These are phyloP conservation scores for Erodium maritimum DNA, from an alignment of 345 rosid genomes.

Conservation along the genomic window DNA sequence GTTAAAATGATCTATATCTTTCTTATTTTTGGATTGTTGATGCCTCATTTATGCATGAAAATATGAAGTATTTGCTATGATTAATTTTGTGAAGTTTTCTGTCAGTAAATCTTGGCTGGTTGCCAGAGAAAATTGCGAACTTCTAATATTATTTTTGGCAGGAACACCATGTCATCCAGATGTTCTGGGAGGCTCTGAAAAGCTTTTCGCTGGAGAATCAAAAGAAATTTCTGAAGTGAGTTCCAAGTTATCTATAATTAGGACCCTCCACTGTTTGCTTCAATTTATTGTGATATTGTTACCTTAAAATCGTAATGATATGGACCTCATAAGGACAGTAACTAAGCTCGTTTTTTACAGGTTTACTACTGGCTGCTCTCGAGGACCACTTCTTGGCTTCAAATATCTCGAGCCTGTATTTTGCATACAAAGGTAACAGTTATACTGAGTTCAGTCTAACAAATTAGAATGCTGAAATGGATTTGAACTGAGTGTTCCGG, in stretches of 20 bases:
- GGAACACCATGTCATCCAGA: constrained; percentile 95
- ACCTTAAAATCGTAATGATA: neutral
- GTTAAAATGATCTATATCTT: neutral
- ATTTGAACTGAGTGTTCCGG: too few species aligned
- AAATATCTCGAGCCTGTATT: constrained; percentile 77
- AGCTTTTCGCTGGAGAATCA: constrained; percentile 74
- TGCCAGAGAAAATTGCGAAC: neutral
- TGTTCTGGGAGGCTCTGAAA: constrained; percentile 94
- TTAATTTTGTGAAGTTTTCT: neutral
- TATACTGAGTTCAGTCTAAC: constrained; percentile 9
- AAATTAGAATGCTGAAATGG: neutral
- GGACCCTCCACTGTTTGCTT: constrained; percentile 5
- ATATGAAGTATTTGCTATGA: neutral
- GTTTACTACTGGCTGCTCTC: constrained; percentile 97
- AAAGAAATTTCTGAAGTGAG: constrained; percentile 90
- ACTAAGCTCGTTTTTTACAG: constrained; percentile 22
- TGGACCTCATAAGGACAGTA: constrained; percentile 8
- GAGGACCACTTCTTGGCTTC: constrained; percentile 95
- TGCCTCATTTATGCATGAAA: neutral
- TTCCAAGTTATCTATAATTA: constrained; percentile 6
- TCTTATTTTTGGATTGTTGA: neutral
- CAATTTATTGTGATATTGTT: constrained; percentile 1
- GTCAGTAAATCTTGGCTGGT: neutral
- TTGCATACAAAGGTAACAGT: constrained; percentile 81
- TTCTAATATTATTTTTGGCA: constrained; percentile 20